These are phyloP conservation scores for Aureobasidium sp. DNA, from an alignment of 2,329 filamentous ascomycete genomes.

Conservation along the genomic window DNA sequence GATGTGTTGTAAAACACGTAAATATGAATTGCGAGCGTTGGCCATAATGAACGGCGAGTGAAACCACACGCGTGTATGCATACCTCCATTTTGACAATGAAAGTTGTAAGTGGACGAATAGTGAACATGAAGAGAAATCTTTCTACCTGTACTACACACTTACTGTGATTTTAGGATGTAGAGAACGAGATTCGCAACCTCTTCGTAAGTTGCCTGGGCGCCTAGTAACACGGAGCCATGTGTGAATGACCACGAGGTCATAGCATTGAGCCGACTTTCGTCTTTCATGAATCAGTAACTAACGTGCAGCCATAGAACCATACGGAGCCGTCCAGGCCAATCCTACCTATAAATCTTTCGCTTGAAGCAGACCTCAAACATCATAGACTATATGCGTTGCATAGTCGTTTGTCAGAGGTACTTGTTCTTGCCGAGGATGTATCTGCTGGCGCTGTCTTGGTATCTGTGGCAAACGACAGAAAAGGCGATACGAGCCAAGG, in stretches of 20 bases:
- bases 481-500: not conserved
- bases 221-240: no score
- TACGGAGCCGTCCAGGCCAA: not conserved
- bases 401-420: no score
- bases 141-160: not conserved
- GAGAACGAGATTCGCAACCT: no score
- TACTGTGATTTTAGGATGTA: not conserved
- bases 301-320: not conserved
- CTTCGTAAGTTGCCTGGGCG: no score
- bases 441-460: not conserved
- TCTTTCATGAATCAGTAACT: not conserved
- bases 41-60: not conserved
- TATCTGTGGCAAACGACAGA: no score
- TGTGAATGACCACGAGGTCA: not conserved
- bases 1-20: not conserved
- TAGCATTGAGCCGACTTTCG: not conserved
- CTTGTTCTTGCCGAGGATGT: not conserved
- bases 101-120: not conserved
- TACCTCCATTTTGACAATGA: not conserved
- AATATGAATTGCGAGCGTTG: not conserved
- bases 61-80: not conserved
- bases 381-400: no score
- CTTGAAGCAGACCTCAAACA: not conserved
- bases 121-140: not conserved
- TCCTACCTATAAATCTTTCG: not conserved